Conservation (phyloP, 129 eudicot species). For the Pseudognaphalium luteoalbum region DNA sequence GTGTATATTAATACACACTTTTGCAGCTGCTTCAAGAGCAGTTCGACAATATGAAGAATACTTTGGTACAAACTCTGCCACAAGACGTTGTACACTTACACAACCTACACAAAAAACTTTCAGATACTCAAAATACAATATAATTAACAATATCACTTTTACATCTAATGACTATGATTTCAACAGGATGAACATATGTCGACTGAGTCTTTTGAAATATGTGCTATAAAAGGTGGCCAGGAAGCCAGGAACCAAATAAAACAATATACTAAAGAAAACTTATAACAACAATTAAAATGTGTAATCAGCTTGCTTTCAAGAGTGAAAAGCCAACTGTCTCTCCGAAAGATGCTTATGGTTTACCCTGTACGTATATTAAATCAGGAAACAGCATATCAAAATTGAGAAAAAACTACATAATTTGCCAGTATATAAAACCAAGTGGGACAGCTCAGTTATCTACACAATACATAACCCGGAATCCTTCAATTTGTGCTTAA, state of each 20-base stretch:
- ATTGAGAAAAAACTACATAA: not conserved
- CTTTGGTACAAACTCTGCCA: constrained; percentile 73
- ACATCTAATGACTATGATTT: not conserved
- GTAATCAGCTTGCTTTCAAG: not conserved
- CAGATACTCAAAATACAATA: constrained; percentile 14
- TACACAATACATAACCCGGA: not conserved
- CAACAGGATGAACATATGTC: not conserved
- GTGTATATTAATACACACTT: constrained; percentile 76
- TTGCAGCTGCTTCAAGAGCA: constrained; percentile 90
- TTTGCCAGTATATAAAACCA: not conserved
- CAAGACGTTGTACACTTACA: constrained; percentile 71
- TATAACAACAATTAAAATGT: not conserved
- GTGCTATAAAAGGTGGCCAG: not conserved
- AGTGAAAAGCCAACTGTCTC: not conserved
- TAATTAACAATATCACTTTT: not conserved
- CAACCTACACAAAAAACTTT: constrained; percentile 59
- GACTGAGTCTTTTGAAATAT: not conserved
- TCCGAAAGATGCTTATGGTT: not conserved
- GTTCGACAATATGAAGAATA: constrained; percentile 83
- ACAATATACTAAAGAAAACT: not conserved
- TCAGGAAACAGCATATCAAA: not conserved
- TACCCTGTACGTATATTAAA: not conserved
- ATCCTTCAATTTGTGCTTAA: no score
- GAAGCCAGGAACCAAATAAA: not conserved
- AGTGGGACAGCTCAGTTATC: not conserved